Evolutionary conservation across 768 basidiomycete genomes (phyloP).

Genomic region (Trametes cubensis): DNA sequence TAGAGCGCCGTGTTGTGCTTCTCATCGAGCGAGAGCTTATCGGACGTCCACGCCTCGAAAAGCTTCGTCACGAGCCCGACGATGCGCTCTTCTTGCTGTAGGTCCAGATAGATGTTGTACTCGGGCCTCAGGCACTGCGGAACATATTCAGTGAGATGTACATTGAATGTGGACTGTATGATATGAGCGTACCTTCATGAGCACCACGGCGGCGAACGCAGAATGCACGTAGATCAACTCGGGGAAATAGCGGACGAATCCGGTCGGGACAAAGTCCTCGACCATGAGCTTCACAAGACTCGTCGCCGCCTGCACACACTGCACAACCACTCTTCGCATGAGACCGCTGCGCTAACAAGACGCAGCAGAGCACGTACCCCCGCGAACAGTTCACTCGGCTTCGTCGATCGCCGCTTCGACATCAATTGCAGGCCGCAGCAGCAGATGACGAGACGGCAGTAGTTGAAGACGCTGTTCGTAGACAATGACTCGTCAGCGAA

Average conservation of each 20-base stretch:
- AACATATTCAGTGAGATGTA: neutral
- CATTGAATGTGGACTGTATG: neutral
- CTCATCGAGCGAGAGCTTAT: slow-evolving; percentile 21
- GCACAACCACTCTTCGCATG: slow-evolving; percentile 9
- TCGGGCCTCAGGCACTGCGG: slow-evolving; percentile 47
- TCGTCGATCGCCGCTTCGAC: slow-evolving; percentile 44
- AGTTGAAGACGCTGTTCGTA: slow-evolving; percentile 23
- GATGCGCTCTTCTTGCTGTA: slow-evolving; percentile 30
- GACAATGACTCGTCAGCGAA: neutral
- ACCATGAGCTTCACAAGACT: slow-evolving; percentile 57
- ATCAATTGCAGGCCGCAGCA: slow-evolving; percentile 55
- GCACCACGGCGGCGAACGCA: slow-evolving; percentile 61
- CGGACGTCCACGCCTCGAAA: slow-evolving; percentile 25
- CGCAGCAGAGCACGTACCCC: slow-evolving; percentile 22
- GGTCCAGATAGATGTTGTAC: slow-evolving; percentile 45
- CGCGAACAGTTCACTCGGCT: slow-evolving; percentile 28
- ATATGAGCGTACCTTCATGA: slow-evolving; percentile 52
- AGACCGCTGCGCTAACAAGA: neutral
- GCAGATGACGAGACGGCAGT: slow-evolving; percentile 53
- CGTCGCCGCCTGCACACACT: slow-evolving; percentile 59
- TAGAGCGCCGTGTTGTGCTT: slow-evolving; percentile 28
- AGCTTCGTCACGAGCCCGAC: slow-evolving; percentile 28
- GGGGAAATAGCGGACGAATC: slow-evolving; percentile 58
- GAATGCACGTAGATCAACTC: slow-evolving; percentile 42
- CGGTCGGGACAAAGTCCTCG: slow-evolving; percentile 55